Base-by-base conservation (phyloP, 176 grass and related monocot species). In the Musa troglodytarum region DNA sequence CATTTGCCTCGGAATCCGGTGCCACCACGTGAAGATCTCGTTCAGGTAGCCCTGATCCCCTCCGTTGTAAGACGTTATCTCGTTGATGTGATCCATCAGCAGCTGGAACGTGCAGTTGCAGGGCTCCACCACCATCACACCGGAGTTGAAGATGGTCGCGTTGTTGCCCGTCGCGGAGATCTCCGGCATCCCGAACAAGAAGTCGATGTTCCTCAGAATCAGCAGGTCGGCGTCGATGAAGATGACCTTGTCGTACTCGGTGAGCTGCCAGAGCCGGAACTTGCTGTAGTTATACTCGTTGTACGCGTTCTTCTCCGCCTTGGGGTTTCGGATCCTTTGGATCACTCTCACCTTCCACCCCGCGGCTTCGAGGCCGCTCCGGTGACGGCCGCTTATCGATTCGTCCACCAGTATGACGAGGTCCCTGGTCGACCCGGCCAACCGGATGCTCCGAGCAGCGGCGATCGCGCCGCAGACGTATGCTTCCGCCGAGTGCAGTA, bases 271-370 rank as follows among this genome's bases (percentile, higher is more conserved):
- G 1, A 98, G 78, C 62, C 94, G 80, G 71, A 98, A 98, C 25
- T 98, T 98, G 84, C 94, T 98, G 82, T 98, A 98, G 82, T 98
- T 98, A 84, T 88, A 98, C 76, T 98, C 94, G 34, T 98, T 98
- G 76, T 98, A 98, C 52, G 94, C 85, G 77, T 98, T 78, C 0
- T 80, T 85, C 76, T 98, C 88, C 1, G 94, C 94, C 73, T 93
- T 98, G 0, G 94, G 94, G 74, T 98, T 98, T 65, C 94, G 86
- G 53, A 98, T 98, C 56, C 94, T 83, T 43, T 86, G 21, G 16
- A 98, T 98, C 69, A 88, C 92, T 26, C 89, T 86, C 16, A 96
- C 89, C 73, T 96, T 91, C 92, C 92, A 96, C 10, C 92, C 92
- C 0, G 92, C 92, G 70, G 87, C 81, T 82, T 90, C 83, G 53